Conservation (phyloP, 768 basidiomycete genomes). For the Saitozyma sp. region DNA sequence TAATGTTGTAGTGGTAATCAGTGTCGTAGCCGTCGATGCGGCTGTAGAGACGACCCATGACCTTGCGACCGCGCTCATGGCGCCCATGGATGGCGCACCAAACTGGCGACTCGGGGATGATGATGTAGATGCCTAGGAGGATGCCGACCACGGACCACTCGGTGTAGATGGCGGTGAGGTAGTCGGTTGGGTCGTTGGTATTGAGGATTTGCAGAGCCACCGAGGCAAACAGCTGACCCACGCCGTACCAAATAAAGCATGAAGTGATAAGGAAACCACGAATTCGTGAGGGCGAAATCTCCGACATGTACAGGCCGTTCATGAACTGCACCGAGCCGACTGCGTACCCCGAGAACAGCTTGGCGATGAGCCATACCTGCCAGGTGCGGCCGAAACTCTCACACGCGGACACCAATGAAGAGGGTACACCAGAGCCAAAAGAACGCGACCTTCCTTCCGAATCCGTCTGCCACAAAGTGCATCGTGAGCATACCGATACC, state of each 20-base stretch:
- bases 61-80: constrained; percentile 26
- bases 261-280: constrained; percentile 16
- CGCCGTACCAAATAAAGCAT: constrained; percentile 13
- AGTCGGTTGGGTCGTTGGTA: constrained; percentile 25
- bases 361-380: constrained; percentile 28
- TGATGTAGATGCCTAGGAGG: constrained; percentile 14
- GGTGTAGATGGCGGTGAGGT: constrained; percentile 31
- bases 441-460: constrained; percentile 35
- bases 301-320: constrained; percentile 32
- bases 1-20: constrained; percentile 37
- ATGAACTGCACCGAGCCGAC: constrained; percentile 38
- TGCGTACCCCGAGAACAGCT: constrained; percentile 27
- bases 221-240: constrained; percentile 35
- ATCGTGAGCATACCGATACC: constrained; percentile 25
- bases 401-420: constrained; percentile 16
- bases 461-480: constrained; percentile 31
- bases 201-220: constrained; percentile 28
- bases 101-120: constrained; percentile 22
- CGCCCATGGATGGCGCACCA: constrained; percentile 31
- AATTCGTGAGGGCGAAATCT: constrained; percentile 30
- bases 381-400: constrained; percentile 18
- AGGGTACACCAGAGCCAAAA: constrained; percentile 31
- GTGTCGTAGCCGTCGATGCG: constrained; percentile 36
- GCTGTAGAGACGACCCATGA: constrained; percentile 29
- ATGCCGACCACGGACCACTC: constrained; percentile 27